Percentiles rank a stretch among this genome's conserved stretches.
phyloP scores from a whole-genome alignment of 352 stramenopile species.

The Phytophthora cryptogea region DNA sequence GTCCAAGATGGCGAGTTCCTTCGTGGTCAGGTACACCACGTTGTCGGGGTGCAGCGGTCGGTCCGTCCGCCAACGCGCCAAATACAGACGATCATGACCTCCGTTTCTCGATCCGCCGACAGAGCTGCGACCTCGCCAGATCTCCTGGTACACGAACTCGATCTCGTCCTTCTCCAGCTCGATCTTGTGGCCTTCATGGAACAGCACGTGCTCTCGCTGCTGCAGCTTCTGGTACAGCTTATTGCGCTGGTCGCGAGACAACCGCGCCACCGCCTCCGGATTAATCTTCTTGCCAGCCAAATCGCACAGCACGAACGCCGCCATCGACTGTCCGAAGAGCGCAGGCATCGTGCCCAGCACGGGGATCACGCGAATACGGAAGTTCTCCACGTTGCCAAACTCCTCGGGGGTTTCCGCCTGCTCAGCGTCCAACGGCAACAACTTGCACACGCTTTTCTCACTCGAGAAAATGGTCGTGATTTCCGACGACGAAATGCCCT shows the following conservation, averaged over 20 bases:
- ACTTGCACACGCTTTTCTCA: slow-evolving; percentile 96
- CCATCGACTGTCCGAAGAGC: slow-evolving; percentile 98
- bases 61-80: slow-evolving; percentile 84
- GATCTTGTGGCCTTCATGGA: slow-evolving; percentile 60
- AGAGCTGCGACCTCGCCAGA: slow-evolving; percentile 82
- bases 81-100: slow-evolving; percentile 76
- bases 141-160: slow-evolving; percentile 87
- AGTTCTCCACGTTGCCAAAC: slow-evolving; percentile 97
- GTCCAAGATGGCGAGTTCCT: slow-evolving; percentile 70
- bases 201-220: slow-evolving; percentile 72
- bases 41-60: slow-evolving; percentile 80
- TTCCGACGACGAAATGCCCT: slow-evolving; percentile 57
- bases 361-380: slow-evolving; percentile 96
- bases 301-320: slow-evolving; percentile 94
- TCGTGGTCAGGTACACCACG: slow-evolving; percentile 85
- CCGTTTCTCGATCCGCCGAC: slow-evolving; percentile 73
- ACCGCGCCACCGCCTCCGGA: slow-evolving; percentile 63
- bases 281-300: slow-evolving; percentile 91
- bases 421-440: slow-evolving; percentile 95
- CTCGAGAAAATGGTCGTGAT: slow-evolving; percentile 94
- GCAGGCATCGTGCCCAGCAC: slow-evolving; percentile 95
- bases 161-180: slow-evolving; percentile 87
- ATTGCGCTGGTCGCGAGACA: slow-evolving; percentile 86
- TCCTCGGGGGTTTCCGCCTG: slow-evolving; percentile 87
- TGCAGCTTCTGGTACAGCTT: slow-evolving; percentile 85